Evolutionary conservation across 1,139 yeast genomes (phyloP).

Genomic region (Zygosaccharomyces sapae): DNA sequence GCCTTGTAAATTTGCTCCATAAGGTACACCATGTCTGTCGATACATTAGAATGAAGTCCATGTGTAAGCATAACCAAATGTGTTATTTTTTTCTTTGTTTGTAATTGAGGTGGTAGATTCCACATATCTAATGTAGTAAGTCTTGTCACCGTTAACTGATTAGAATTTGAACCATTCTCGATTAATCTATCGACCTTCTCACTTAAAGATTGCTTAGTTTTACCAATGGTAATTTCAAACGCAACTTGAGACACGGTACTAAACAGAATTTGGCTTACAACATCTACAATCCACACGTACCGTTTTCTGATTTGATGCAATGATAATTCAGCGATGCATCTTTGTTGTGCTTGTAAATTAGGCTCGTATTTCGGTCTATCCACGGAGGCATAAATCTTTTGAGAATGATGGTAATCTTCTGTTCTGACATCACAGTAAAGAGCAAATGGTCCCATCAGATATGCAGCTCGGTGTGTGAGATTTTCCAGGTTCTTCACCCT

Average conservation of each 20-base stretch:
- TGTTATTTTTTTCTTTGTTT: slow-evolving; percentile 10
- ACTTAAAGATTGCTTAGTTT: slow-evolving; percentile 43
- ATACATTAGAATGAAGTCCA: slow-evolving; percentile 85
- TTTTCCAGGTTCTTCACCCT: slow-evolving; percentile 71
- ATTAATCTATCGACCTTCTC: slow-evolving; percentile 13
- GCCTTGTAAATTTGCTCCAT: slow-evolving; percentile 74
- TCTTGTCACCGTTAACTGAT: slow-evolving; percentile 44
- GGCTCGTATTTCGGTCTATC: slow-evolving; percentile 75
- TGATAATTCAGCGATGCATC: slow-evolving; percentile 51
- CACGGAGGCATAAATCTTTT: slow-evolving; percentile 57
- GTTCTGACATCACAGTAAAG: slow-evolving; percentile 78
- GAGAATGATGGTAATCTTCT: slow-evolving; percentile 55
- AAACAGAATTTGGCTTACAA: slow-evolving; percentile 80
- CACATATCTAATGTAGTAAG: slow-evolving; percentile 70
- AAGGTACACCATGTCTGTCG: slow-evolving; percentile 82
- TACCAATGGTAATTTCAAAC: slow-evolving; percentile 64
- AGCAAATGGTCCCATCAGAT: slow-evolving; percentile 85
- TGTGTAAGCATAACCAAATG: slow-evolving; percentile 55
- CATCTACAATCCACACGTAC: slow-evolving; percentile 78
- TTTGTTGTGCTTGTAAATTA: slow-evolving; percentile 64
- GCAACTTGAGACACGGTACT: slow-evolving; percentile 63
- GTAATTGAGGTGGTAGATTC: slow-evolving; percentile 53
- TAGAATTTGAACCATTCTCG: slow-evolving; percentile 25
- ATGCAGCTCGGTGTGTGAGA: slow-evolving; percentile 78
- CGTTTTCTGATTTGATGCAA: slow-evolving; percentile 43